Evolutionary conservation across 2,329 filamentous ascomycete genomes (phyloP).

Genomic region (Emydomyces testavorans): DNA sequence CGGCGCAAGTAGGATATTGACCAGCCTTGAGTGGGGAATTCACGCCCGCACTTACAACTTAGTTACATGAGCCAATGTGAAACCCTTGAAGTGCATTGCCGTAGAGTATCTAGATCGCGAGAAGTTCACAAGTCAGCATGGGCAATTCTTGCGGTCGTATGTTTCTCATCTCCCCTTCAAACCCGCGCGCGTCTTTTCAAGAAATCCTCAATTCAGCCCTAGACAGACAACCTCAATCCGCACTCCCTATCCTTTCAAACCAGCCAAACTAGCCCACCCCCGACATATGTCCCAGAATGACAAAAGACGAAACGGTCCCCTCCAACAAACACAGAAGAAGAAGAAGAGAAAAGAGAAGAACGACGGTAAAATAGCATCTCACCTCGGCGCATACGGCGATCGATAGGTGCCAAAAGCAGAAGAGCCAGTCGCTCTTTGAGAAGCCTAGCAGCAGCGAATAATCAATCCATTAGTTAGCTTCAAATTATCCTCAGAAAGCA

Average conservation of each 20-base stretch:
- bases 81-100: constrained; percentile 39
- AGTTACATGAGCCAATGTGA: constrained; percentile 33
- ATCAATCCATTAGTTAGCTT: background rate
- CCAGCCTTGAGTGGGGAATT: constrained; percentile 8
- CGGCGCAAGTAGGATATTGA: constrained; percentile 13
- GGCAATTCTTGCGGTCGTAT: background rate
- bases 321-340: background rate
- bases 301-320: too few relatives aligned
- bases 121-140: background rate
- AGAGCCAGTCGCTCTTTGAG: constrained; percentile 2
- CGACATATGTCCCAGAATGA: background rate
- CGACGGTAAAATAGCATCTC: constrained; percentile 20
- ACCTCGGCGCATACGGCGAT: constrained; percentile 50
- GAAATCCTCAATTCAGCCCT: too few relatives aligned
- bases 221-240: too few relatives aligned
- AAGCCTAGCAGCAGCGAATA: constrained; percentile 7
- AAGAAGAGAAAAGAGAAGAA: background rate
- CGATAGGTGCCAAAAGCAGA: constrained; percentile 32
- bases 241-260: background rate
- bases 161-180: too few relatives aligned
- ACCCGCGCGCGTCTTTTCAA: too few relatives aligned
- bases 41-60: constrained; percentile 43
- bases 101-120: constrained; percentile 40
- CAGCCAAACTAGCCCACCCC: background rate
- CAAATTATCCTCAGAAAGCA: background rate